phyloP scores from a whole-genome alignment of 2,329 filamentous ascomycete genomes.

The Aspergillus pseudoglaucus region DNA sequence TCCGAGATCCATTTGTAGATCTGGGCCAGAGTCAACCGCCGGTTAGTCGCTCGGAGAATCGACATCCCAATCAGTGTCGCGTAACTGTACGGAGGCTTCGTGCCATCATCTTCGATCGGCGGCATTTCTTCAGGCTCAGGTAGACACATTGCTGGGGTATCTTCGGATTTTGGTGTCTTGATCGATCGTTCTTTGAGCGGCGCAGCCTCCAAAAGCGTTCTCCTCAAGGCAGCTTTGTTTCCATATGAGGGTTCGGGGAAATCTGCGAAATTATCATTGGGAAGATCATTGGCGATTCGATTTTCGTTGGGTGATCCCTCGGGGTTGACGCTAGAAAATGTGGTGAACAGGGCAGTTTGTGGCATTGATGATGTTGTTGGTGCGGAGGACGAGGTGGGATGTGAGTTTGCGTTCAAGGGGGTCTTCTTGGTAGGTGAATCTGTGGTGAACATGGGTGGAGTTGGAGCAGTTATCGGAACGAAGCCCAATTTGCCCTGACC shows the following conservation, averaged over 20 bases:
- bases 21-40: conserved; percentile 80
- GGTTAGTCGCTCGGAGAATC: conserved; percentile 76
- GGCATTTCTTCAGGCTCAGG: conserved; percentile 77
- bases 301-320: conserved; percentile 45
- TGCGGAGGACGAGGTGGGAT: conserved; percentile 2
- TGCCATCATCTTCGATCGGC: conserved; percentile 72
- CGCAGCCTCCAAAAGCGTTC: conserved; percentile 64
- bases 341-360: conserved; percentile 44
- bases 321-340: conserved; percentile 40
- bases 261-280: conserved; percentile 41
- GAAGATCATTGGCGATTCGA: conserved; percentile 31
- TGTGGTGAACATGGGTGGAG: conserved; percentile 38
- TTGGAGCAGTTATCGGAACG: conserved; percentile 53
- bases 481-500: conserved; percentile 54
- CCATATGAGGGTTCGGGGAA: conserved; percentile 42
- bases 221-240: conserved; percentile 45
- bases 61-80: conserved; percentile 95
- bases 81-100: conserved; percentile 88
- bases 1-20: conserved; percentile 99
- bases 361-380: conserved; percentile 27
- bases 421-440: conserved; percentile 45
- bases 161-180: conserved; percentile 64
- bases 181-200: conserved; percentile 62
- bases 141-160: conserved; percentile 45
- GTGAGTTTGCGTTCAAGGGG: conserved; percentile 25